Conservation (phyloP, 768 basidiomycete genomes). For the Leucocoprinus birnbaumii region DNA sequence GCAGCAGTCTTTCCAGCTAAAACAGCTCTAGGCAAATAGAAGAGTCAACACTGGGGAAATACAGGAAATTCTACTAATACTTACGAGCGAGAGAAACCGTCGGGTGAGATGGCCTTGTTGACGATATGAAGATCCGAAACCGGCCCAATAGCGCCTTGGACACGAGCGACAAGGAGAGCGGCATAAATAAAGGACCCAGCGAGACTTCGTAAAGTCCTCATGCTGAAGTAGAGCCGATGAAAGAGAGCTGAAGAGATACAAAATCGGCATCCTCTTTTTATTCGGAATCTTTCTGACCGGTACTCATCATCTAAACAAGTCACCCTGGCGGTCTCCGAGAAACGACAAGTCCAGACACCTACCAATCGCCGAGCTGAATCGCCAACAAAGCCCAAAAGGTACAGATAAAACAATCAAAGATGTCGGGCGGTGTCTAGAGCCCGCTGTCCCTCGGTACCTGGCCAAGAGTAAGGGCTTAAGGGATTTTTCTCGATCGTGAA, state of each 20-base stretch:
- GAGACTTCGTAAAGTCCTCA: background rate
- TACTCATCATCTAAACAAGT: background rate
- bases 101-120: conserved; percentile 43
- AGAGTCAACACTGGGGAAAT: background rate
- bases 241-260: background rate
- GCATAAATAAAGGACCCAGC: background rate
- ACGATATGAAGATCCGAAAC: conserved; percentile 32
- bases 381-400: background rate
- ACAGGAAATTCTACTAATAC: conserved; percentile 12
- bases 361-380: background rate
- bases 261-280: background rate
- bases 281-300: background rate
- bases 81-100: conserved; percentile 43
- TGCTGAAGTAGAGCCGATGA: background rate
- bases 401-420: background rate
- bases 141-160: conserved; percentile 21
- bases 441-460: background rate
- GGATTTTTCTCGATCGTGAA: background rate
- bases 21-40: conserved; percentile 18
- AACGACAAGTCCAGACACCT: background rate
- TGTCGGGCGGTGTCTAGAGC: conserved; percentile 1
- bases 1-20: conserved; percentile 23
- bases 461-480: background rate
- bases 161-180: background rate
- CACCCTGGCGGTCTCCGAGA: background rate